Evolutionary conservation across 352 stramenopile genomes (phyloP).

Genomic region (Plasmopara muralis): DNA sequence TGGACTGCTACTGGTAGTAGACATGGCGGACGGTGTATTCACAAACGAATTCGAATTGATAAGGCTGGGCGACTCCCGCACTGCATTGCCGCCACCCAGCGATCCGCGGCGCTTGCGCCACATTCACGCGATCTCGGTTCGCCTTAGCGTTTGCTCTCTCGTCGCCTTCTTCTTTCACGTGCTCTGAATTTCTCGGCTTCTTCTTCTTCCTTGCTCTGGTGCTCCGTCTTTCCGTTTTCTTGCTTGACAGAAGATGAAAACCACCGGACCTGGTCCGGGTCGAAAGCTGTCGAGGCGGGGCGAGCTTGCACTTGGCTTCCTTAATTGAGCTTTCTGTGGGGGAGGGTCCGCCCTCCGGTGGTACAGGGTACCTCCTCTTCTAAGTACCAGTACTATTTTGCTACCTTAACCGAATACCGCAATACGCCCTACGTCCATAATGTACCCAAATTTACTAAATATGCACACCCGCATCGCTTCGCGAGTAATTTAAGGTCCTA

Average conservation of each 20-base stretch:
- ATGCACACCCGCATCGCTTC: too few relatives aligned
- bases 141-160: not conserved
- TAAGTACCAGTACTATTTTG: too few relatives aligned
- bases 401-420: too few relatives aligned
- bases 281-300: conserved; percentile 5
- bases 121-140: conserved; percentile 21
- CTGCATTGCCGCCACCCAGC: conserved; percentile 26
- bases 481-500: too few relatives aligned
- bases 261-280: conserved; percentile 5
- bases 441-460: too few relatives aligned
- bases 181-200: conserved; percentile 1
- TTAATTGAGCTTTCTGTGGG: conserved; percentile 16
- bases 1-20: conserved; percentile 34
- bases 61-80: conserved; percentile 26
- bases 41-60: conserved; percentile 33
- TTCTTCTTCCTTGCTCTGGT: not conserved
- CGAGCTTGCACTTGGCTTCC: conserved; percentile 4
- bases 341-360: conserved; percentile 12
- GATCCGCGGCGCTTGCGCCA: conserved; percentile 56
- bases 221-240: conserved; percentile 1
- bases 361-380: conserved; percentile 13
- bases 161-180: not conserved
- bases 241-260: conserved; percentile 14
- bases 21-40: conserved; percentile 33
- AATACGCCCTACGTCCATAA: too few relatives aligned